Evolutionary conservation across 257 asterid species (phyloP).

Genomic region (Capsicum chinense): DNA sequence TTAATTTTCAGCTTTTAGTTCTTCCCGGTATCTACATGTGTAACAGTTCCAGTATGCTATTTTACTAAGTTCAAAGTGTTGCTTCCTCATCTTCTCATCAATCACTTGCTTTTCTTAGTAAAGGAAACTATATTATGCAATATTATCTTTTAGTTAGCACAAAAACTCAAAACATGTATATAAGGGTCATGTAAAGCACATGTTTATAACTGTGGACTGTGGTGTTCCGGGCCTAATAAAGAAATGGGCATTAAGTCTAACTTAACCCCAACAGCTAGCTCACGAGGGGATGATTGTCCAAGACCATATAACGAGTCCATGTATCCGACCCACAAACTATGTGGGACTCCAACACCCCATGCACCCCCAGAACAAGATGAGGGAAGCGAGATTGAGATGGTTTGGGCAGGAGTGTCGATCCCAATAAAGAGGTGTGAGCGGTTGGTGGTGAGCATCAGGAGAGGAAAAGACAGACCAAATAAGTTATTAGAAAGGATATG

Average conservation of each 20-base stretch:
- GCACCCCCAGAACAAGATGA: no score
- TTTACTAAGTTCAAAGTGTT: constrained; percentile 5
- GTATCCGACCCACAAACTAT: no score
- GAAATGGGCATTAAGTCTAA: not conserved
- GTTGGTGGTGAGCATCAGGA: no score
- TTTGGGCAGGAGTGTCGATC: no score
- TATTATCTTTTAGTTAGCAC: not conserved
- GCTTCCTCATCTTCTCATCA: not conserved
- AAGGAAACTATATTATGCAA: not conserved
- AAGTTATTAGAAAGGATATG: no score
- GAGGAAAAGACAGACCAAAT: no score
- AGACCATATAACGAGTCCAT: not conserved
- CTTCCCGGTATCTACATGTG: not conserved
- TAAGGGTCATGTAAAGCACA: not conserved
- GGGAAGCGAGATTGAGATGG: no score
- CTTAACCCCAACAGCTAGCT: not conserved
- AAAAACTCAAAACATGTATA: not conserved
- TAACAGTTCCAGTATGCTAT: not conserved
- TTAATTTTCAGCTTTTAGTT: not conserved
- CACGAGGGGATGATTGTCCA: not conserved
- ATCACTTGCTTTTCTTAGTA: not conserved
- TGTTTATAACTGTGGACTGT: not conserved
- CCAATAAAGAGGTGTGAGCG: no score
- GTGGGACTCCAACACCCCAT: no score
- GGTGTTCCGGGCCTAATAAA: not conserved